Percentiles rank a stretch among this genome's conserved stretches.
These are phyloP conservation scores for Akanthomyces dipterigenus DNA, from an alignment of 2,329 filamentous ascomycete genomes.

Conservation along the genomic window DNA sequence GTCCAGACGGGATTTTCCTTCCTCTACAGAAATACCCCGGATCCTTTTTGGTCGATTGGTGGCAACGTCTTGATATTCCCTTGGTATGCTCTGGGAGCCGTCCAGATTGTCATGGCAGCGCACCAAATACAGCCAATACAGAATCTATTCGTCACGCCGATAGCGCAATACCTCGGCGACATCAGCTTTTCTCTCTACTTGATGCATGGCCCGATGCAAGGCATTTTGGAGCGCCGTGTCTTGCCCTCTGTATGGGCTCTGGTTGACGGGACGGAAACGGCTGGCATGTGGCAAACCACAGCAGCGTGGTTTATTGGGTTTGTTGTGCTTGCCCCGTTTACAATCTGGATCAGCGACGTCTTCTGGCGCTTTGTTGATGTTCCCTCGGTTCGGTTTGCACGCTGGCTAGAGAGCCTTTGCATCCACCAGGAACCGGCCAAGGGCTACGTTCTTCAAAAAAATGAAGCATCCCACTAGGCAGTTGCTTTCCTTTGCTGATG, in stretches of 20 bases:
- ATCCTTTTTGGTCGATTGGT: constrained; percentile 25
- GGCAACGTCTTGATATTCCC: constrained; percentile 29
- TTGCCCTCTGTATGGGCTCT: constrained; percentile 17
- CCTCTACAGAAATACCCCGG: constrained; percentile 26
- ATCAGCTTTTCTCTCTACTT: constrained; percentile 49
- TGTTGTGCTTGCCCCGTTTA: constrained; percentile 25
- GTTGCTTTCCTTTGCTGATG: neutral
- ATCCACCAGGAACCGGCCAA: neutral
- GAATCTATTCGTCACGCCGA: constrained; percentile 32
- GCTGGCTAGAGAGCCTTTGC: constrained; percentile 36
- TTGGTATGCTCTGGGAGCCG: constrained; percentile 40
- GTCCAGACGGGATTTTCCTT: constrained; percentile 27
- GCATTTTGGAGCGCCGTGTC: constrained; percentile 24
- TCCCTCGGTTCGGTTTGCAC: constrained; percentile 36
- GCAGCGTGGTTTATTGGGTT: constrained; percentile 33
- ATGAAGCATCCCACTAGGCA: neutral
- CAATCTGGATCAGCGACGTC: constrained; percentile 50
- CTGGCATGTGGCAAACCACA: constrained; percentile 26
- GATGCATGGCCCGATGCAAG: constrained; percentile 45
- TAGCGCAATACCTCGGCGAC: constrained; percentile 43
- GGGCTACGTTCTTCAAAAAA: neutral
- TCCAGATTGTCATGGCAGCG: constrained; percentile 38
- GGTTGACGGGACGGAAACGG: constrained; percentile 25
- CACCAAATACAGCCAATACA: constrained; percentile 33
- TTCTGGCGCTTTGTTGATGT: constrained; percentile 53